Percentiles rank a stretch among this genome's conserved stretches.
These are phyloP conservation scores for Sonneratia alba DNA, from an alignment of 345 rosid species.

Conservation along the genomic window DNA sequence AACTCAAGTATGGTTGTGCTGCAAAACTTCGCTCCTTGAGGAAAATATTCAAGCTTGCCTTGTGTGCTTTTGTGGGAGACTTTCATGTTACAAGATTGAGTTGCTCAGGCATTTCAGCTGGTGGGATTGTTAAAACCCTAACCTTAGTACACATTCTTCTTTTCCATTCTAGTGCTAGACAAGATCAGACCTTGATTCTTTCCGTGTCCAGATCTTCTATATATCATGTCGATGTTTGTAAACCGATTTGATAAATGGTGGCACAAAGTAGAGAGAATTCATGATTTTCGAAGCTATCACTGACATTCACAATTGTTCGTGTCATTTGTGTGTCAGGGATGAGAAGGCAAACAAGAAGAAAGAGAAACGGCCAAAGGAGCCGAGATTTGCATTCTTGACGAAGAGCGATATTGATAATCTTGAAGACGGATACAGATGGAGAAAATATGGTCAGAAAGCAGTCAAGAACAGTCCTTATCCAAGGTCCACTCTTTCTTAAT, in stretches of 20 bases:
- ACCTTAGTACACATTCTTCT: background rate
- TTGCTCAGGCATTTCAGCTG: background rate
- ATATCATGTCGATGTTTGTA: too few species aligned
- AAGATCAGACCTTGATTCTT: background rate
- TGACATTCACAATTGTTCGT: background rate
- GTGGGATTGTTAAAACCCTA: background rate
- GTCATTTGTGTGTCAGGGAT: constrained; percentile 15
- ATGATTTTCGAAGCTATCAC: background rate
- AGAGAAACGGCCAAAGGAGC: constrained; percentile 26
- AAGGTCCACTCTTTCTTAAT: constrained; percentile 10
- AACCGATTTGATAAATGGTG: too few species aligned
- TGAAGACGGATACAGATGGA: constrained; percentile 39
- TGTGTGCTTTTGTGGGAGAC: background rate
- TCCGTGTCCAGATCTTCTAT: too few species aligned
- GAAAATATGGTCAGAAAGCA: constrained; percentile 38
- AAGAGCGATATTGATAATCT: constrained; percentile 32
- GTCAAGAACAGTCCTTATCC: constrained; percentile 32
- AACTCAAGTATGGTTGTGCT: background rate
- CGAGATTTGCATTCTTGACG: constrained; percentile 28
- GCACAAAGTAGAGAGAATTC: too few species aligned
- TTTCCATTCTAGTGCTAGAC: background rate
- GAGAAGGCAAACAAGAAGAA: constrained; percentile 20
- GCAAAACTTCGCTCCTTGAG: background rate
- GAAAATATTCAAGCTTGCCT: background rate
- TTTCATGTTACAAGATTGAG: background rate